Conservation (phyloP, 805 yeast species). For the Ogataea haglerorum region DNA sequence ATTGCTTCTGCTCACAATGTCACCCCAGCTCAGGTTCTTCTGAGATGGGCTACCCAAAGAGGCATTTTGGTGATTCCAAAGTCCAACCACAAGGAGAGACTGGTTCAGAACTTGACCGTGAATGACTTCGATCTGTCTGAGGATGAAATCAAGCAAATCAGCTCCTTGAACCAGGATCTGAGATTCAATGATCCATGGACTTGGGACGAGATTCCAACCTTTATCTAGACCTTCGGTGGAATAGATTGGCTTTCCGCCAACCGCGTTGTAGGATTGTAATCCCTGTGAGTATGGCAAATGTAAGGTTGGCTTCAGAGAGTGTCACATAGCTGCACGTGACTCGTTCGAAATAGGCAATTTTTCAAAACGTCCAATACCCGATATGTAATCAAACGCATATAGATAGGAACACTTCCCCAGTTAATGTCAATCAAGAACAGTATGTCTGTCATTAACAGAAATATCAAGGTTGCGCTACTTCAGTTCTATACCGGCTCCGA, state of each 20-base stretch:
- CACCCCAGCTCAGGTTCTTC: constrained; percentile 63
- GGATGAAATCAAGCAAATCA: constrained; percentile 52
- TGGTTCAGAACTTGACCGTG: constrained; percentile 56
- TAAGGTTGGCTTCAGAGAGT: no score
- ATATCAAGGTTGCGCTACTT: constrained; percentile 74
- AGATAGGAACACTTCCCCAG: background rate
- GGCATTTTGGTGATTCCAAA: constrained; percentile 77
- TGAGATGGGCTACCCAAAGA: constrained; percentile 86
- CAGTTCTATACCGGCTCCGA: constrained; percentile 82
- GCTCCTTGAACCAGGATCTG: constrained; percentile 59
- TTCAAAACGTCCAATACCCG: background rate
- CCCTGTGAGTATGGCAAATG: background rate
- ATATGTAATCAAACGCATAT: background rate
- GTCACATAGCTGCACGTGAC: background rate
- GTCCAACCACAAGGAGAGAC: constrained; percentile 64
- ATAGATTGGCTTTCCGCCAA: no score
- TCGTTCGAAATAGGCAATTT: background rate
- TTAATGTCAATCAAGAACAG: constrained; percentile 10
- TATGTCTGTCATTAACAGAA: constrained; percentile 41
- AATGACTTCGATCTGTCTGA: constrained; percentile 49
- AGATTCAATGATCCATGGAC: constrained; percentile 80
- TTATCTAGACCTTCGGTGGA: constrained; percentile 17
- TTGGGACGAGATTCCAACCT: constrained; percentile 36
- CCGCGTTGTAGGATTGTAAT: no score
- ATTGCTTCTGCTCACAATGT: constrained; percentile 58